phyloP scores from a whole-genome alignment of 2,329 filamentous ascomycete genomes.

The Venturiaceae sp. region DNA sequence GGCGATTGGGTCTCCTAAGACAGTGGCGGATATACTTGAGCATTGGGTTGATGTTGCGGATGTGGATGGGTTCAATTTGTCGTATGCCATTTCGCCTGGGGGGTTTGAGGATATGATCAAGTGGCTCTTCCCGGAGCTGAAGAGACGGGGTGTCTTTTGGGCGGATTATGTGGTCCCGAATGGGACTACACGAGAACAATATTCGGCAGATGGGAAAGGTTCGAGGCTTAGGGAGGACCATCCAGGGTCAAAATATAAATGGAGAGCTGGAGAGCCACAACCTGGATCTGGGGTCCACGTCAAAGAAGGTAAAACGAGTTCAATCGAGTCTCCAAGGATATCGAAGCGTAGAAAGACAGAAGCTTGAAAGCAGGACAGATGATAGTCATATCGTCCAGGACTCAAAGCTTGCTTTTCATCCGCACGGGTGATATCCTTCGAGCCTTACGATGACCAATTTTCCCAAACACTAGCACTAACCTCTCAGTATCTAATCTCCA shows the following conservation, averaged over 20 bases:
- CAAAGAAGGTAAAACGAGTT: neutral
- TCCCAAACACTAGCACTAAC: too few relatives aligned
- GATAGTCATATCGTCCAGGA: too few relatives aligned
- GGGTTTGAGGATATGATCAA: constrained; percentile 44
- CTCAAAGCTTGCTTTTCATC: too few relatives aligned
- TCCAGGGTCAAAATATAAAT: neutral
- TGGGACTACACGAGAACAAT: constrained; percentile 35
- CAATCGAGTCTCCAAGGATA: neutral
- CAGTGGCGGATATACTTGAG: constrained; percentile 39
- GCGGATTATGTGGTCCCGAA: constrained; percentile 24
- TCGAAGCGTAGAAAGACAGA: neutral
- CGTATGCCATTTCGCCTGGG: constrained; percentile 40
- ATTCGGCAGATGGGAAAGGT: constrained; percentile 20
- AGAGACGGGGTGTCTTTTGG: constrained; percentile 19
- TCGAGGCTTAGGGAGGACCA: neutral
- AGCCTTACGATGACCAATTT: too few relatives aligned
- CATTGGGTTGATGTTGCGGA: constrained; percentile 34
- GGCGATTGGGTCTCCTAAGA: constrained; percentile 31
- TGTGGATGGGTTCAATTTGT: constrained; percentile 32
- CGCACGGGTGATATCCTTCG: too few relatives aligned
- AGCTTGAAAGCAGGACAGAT: neutral
- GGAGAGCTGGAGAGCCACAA: neutral
- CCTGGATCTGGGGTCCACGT: neutral
- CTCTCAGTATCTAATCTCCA: too few relatives aligned
- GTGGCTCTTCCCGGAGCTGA: constrained; percentile 37